Evolutionary conservation across 495 filamentous ascomycete species (phyloP), one percentile per base, ranked within the genome.

Genomic region (Aspergillus cavernicola): DNA sequence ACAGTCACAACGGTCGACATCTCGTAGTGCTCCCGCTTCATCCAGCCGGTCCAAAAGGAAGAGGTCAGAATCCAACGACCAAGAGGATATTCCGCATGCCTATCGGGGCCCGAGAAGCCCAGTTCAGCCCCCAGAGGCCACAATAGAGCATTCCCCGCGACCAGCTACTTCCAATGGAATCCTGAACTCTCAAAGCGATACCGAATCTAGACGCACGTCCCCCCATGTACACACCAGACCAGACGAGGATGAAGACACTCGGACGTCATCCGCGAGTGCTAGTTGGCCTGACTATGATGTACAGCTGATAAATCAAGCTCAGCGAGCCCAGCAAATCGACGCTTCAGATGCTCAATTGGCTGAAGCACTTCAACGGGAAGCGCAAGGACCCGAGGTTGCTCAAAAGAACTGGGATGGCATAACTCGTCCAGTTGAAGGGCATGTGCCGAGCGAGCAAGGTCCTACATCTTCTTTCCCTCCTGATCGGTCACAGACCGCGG

Each of bases 281-380:
- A 53, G 65, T 8, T 75, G 72, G 73, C 66, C 67, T 15, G 70
- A 74, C 32, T 71, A 74, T 56, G 71, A 74, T 56, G 60, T 71
- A 9, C 72, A 71, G 28, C 46, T 75, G 48, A 56, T 73, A 40
- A 72, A 54, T 18, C 71, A 75, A 46, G 68, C 71, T 11, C 71
- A 76, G 56, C 67, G 72, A 15, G 73, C 68, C 20, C 71, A 74
- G 55, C 74, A 74, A 33, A 68, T 79, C 10, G 78, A 81, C 56
- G 65, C 75, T 23, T 76, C 77, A 1, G 77, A 80, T 60, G 70
- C 69, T 33, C 74, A 77, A 43, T 56, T 79, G 23, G 76, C 68
- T 6, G 76, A 79, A 56, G 76, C 70, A 18, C 68, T 81, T 15
- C 78, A 79, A 50, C 71, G 74, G n/a, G 75, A 79, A 36, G 70